Base-by-base conservation (phyloP, 805 yeast genomes). In the Clavispora carvajalis region DNA sequence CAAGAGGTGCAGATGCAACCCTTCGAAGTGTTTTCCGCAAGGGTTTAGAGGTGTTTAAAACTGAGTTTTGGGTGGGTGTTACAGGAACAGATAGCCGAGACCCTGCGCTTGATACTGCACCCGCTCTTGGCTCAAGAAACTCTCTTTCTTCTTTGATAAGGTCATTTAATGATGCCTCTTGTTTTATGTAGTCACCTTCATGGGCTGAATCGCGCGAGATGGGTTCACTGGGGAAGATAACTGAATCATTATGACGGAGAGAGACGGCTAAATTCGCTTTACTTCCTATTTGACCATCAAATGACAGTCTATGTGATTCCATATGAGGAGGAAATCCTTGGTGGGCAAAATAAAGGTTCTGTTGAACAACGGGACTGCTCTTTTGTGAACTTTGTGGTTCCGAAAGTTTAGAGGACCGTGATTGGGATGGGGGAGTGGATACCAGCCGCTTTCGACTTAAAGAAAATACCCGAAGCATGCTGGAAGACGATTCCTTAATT, bases 1-100 rank as follows among this genome's bases (percentile, higher is more conserved):
- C 84, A 40, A 83, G 68, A 9, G 95, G 95, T 1, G 93, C 95
- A 0, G 95, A 86, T 0, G 95, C 90, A 1, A 85, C 95, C 46
- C 95, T 70, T 45, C 93, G 67, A 18, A 85, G 63, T 16, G 69
- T 67, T 31, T 67, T 62, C 16, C 65, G 73, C 29, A 72, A 53
- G 1, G 65, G 59, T 3, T 22, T 22, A n/a, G 26, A 26, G 8
- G 12, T 8, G 22, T 18, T 31, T 7, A 19, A 6, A 16, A 15
- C 16, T 12, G n/a, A 16, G 6, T 18, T 8, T 28, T 28, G 31
- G 11, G n/a, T n/a, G 5, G 19, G 19, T 3, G 31, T 11, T 5
- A 19, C 9, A 6, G 31, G 31, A 16, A 28, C 10, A 28, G 31
- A 15, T 5, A 15, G 18, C 6, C 12, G 19, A 1, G 31, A 9